Evolutionary conservation across 108 stramenopile genomes (phyloP).

Genomic region (Fistulifera pelliculosa): DNA sequence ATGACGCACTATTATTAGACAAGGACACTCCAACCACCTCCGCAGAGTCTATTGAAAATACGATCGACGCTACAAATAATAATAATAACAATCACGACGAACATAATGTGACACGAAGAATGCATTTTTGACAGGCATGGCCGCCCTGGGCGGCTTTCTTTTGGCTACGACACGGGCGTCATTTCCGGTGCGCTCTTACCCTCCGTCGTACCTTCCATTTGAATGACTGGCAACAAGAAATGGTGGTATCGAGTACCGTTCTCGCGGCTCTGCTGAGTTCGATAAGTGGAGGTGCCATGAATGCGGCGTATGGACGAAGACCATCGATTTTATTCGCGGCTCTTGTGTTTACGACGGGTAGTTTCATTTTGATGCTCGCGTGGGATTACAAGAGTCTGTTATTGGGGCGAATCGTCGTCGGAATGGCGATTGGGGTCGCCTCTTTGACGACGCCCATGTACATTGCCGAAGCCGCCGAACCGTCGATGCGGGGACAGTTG

Average conservation of each 20-base stretch:
- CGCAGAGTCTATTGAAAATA: too few species aligned
- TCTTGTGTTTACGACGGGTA: slow-evolving; percentile 36
- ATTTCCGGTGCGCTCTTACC: slow-evolving; percentile 17
- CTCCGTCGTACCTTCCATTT: slow-evolving; percentile 32
- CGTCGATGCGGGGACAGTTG: slow-evolving; percentile 52
- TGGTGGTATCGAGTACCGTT: slow-evolving; percentile 49
- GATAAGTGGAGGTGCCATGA: slow-evolving; percentile 33
- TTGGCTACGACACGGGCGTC: slow-evolving; percentile 61
- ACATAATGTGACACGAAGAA: too few species aligned
- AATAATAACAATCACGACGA: too few species aligned
- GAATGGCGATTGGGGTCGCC: slow-evolving; percentile 72
- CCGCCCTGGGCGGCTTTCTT: slow-evolving; percentile 48
- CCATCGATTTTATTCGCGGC: slow-evolving; percentile 29
- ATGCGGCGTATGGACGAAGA: slow-evolving; percentile 34
- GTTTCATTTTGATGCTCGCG: slow-evolving; percentile 23
- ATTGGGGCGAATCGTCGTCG: slow-evolving; percentile 54
- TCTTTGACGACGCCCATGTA: slow-evolving; percentile 72
- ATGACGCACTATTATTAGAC: too few species aligned
- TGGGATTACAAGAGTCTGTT: slow-evolving; percentile 34
- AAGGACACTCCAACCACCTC: too few species aligned
- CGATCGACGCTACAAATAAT: too few species aligned
- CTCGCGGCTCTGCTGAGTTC: slow-evolving; percentile 32
- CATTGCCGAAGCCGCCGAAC: slow-evolving; percentile 71
- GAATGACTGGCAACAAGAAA: slow-evolving; percentile 25
- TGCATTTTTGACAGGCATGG: slow-evolving; percentile 38